Evolutionary conservation across 441 rosid species (phyloP).

Genomic region (Omphalea diandra): DNA sequence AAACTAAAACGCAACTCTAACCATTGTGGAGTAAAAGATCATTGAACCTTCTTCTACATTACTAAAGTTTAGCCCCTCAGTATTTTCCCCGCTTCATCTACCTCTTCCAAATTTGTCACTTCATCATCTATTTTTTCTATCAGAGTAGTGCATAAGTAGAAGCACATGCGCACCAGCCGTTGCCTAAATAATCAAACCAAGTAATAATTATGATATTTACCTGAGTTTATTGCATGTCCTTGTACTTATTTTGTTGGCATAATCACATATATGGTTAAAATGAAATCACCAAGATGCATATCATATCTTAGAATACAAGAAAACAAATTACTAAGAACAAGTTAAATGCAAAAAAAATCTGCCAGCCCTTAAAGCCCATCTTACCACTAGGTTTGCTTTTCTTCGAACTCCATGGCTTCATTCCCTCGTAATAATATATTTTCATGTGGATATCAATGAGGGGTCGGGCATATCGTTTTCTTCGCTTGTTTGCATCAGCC

Average conservation of each 20-base stretch:
- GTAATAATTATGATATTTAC: background rate
- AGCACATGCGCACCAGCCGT: background rate
- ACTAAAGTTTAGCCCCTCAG: no score
- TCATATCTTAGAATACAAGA: background rate
- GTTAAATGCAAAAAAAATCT: background rate
- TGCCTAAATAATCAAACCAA: no score
- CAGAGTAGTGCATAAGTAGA: background rate
- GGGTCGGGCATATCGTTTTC: conserved; percentile 91
- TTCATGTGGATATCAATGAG: conserved; percentile 94
- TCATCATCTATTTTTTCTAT: background rate
- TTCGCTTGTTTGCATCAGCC: conserved; percentile 94
- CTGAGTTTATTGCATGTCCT: background rate
- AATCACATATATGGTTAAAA: background rate
- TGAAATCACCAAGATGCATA: background rate
- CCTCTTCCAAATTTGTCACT: background rate
- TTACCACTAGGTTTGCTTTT: conserved; percentile 78
- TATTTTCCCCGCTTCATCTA: background rate
- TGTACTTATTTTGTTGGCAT: background rate
- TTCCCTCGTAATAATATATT: conserved; percentile 76
- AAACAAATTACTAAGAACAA: conserved; percentile 10
- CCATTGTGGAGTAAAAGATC: background rate
- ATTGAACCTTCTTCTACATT: no score
- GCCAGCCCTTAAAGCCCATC: background rate
- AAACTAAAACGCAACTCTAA: background rate
- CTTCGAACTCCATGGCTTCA: conserved; percentile 87